Percentiles rank a stretch among this genome's conserved stretches.
These are phyloP conservation scores for Thinopyrum obtusiflorum DNA, from an alignment of 202 grass and related monocot species.

Conservation along the genomic window DNA sequence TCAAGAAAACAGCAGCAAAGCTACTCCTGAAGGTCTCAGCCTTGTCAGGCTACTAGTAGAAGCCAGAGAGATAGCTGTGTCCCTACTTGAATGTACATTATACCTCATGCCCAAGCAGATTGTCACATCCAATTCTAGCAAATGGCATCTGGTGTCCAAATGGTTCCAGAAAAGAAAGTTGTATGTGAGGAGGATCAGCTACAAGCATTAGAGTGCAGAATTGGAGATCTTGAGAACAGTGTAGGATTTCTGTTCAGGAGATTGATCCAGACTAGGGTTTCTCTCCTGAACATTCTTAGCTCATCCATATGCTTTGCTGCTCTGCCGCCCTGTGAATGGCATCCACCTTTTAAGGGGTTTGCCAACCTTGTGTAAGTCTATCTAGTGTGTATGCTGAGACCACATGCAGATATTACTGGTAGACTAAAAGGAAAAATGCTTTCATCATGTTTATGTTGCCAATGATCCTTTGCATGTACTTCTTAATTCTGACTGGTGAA, in stretches of 20 bases:
- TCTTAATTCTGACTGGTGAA: background rate
- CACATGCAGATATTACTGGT: background rate
- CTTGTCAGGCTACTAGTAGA: constrained; percentile 27
- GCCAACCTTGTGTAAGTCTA: background rate
- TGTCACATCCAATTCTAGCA: background rate
- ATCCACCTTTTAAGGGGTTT: background rate
- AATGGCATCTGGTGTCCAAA: constrained; percentile 38
- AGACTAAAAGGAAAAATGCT: background rate
- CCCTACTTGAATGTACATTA: constrained; percentile 30
- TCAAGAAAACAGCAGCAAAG: constrained; percentile 35
- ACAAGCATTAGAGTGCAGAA: constrained; percentile 6
- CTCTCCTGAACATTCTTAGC: constrained; percentile 51
- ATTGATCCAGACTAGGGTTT: constrained; percentile 51
- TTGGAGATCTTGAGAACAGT: constrained; percentile 22
- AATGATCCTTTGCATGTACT: background rate
- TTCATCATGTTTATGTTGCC: background rate
- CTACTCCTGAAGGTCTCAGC: background rate
- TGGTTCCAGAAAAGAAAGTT: constrained; percentile 1
- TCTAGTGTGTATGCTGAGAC: background rate
- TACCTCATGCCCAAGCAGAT: constrained; percentile 7
- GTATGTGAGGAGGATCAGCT: background rate
- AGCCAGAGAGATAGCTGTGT: constrained; percentile 40
- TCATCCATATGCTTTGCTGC: constrained; percentile 25
- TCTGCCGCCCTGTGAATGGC: background rate
- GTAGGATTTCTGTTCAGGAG: constrained; percentile 36